Evolutionary conservation across 805 yeast species (phyloP), one percentile per base, ranked within the genome.

Genomic region (Yarrowia sp.): DNA sequence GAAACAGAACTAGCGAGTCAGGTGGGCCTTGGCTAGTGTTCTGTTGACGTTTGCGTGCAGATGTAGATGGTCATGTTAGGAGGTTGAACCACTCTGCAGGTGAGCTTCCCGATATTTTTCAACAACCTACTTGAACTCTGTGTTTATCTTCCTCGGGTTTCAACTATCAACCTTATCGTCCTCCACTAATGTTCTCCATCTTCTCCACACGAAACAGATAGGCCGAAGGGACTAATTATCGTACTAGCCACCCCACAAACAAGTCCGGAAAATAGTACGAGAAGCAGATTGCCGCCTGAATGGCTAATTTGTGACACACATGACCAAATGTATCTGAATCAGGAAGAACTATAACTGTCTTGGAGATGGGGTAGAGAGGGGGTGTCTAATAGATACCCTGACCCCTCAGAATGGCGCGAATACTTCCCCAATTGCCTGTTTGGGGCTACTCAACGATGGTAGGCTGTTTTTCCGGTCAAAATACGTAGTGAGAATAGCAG

Each of bases 141-240:
- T 36, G 42, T 20, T 9, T 52, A 52, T 52, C 17, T 3, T 20
- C 43, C 43, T 17, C 43, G 58, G 9, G 9, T 0, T 14, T 52
- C 43, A 52, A 52, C 43, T 52, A 52, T 38, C 58, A 52, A 52
- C 58, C 58, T 52, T 36, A 36, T 10, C 43, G 12, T 19, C 58
- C 58, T 38, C 58, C 43, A 52, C 58, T 52, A 52, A 52, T 24
- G 30, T 24, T 7, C 30, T n/a, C 19, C 9, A 12, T 19, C 5
- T 17, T 9, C 58, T 24, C 43, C 43, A 36, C 58, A 52, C 58
- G 38, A 20, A 34, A 52, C 30, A 2, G 38, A 50, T n/a, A 47
- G 42, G 15, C 9, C 56, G 13, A 36, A 50, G 34, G 30, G 30
- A 24, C 30, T 24, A 24, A 24, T 24, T 24, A 12, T 10, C 40